Evolutionary conservation across 352 stramenopile genomes (phyloP).

Genomic region (Phytophthora hibernalis): DNA sequence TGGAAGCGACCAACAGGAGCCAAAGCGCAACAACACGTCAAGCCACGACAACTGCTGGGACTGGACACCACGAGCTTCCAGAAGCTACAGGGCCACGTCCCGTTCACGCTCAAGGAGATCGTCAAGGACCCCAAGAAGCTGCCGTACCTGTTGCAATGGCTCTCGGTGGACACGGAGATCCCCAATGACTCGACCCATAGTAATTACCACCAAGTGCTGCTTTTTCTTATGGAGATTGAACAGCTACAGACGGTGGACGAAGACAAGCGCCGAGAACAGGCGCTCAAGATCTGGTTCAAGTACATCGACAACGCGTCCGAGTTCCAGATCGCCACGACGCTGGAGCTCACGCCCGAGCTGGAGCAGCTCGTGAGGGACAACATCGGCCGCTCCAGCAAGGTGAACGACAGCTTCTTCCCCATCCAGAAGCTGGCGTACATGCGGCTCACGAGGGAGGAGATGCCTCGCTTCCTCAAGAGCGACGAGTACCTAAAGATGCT

Average conservation of each 20-base stretch:
- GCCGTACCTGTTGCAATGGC: slow-evolving; percentile 81
- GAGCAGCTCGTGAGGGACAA: slow-evolving; percentile 80
- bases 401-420: slow-evolving; percentile 80
- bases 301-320: slow-evolving; percentile 85
- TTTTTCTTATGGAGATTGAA: slow-evolving; percentile 87
- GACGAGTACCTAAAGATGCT: slow-evolving; percentile 88
- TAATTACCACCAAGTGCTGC: slow-evolving; percentile 83
- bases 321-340: slow-evolving; percentile 84
- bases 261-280: slow-evolving; percentile 71
- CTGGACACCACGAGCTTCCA: slow-evolving; percentile 72
- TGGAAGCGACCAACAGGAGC: slow-evolving; percentile 45
- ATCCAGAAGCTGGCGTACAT: slow-evolving; percentile 90
- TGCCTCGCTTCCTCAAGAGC: slow-evolving; percentile 87
- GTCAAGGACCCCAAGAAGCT: slow-evolving; percentile 89
- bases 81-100: slow-evolving; percentile 78
- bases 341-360: slow-evolving; percentile 81
- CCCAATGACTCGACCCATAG: slow-evolving; percentile 44
- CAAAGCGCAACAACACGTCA: slow-evolving; percentile 36
- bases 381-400: slow-evolving; percentile 56
- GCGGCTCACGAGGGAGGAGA: slow-evolving; percentile 79
- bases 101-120: slow-evolving; percentile 85
- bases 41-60: slow-evolving; percentile 55
- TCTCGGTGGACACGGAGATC: slow-evolving; percentile 65
- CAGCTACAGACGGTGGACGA: slow-evolving; percentile 78
- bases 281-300: slow-evolving; percentile 87